Evolutionary conservation across 352 stramenopile species (phyloP).

Genomic region (Pythium coloratum): DNA sequence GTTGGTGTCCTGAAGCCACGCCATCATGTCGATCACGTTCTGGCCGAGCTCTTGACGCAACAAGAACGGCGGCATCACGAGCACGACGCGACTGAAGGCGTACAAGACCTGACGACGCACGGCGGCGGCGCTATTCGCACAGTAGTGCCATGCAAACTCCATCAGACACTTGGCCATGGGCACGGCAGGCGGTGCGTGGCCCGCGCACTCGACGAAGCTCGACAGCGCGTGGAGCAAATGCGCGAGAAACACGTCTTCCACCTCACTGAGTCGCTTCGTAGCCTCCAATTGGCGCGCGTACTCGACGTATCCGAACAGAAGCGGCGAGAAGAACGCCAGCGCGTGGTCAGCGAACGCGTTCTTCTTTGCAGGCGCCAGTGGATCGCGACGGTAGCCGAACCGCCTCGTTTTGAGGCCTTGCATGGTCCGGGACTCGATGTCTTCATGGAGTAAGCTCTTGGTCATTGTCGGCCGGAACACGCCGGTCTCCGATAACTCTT

Average conservation of each 20-base stretch:
- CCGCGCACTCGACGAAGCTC: conserved; percentile 68
- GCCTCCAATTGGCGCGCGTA: conserved; percentile 41
- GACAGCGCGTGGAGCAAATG: conserved; percentile 69
- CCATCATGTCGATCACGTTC: conserved; percentile 40
- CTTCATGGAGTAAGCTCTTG: conserved; percentile 51
- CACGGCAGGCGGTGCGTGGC: conserved; percentile 53
- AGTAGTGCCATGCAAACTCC: conserved; percentile 69
- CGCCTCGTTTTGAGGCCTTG: conserved; percentile 61
- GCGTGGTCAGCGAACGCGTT: conserved; percentile 68
- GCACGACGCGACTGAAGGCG: conserved; percentile 64
- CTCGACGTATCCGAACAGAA: conserved; percentile 71
- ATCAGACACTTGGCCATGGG: conserved; percentile 72
- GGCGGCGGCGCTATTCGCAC: conserved; percentile 39
- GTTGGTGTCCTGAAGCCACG: conserved; percentile 54
- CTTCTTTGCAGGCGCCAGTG: conserved; percentile 41
- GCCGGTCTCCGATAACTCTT: conserved; percentile 67
- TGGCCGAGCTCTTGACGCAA: conserved; percentile 57
- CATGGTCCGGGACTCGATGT: conserved; percentile 47
- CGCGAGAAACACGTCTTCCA: conserved; percentile 70
- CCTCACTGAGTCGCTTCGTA: conserved; percentile 36
- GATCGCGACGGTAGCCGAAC: conserved; percentile 68
- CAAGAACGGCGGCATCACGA: conserved; percentile 58
- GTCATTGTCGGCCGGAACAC: conserved; percentile 25
- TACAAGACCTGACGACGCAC: conserved; percentile 77
- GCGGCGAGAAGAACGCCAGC: conserved; percentile 69